Evolutionary conservation across 306 rosid genomes (phyloP).

Genomic region (Malus sieversii): DNA sequence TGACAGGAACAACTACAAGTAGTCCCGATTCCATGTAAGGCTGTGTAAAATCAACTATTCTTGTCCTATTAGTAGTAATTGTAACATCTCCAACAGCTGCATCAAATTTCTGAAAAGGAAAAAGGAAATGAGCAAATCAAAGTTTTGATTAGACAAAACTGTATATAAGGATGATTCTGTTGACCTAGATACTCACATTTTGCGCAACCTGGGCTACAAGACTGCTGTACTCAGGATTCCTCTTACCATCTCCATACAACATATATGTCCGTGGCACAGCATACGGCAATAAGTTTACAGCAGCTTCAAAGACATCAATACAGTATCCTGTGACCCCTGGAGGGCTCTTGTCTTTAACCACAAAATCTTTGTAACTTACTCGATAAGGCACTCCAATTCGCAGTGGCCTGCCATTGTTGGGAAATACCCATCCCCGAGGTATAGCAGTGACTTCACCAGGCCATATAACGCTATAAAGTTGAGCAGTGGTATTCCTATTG

Average conservation of each 20-base stretch:
- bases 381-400: constrained; percentile 73
- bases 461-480: constrained; percentile 59
- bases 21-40: constrained; percentile 76
- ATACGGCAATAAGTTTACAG: constrained; percentile 66
- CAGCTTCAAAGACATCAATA: constrained; percentile 82
- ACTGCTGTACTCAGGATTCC: constrained; percentile 38
- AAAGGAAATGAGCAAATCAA: neutral
- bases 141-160: constrained; percentile 2
- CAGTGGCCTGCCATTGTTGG: constrained; percentile 75
- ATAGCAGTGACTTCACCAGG: constrained; percentile 48
- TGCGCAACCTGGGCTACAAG: constrained; percentile 49
- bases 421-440: constrained; percentile 91
- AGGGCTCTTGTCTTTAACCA: constrained; percentile 47
- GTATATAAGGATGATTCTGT: neutral
- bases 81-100: constrained; percentile 82
- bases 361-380: constrained; percentile 51
- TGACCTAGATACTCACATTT: constrained; percentile 57
- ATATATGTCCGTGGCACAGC: constrained; percentile 64
- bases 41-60: constrained; percentile 79
- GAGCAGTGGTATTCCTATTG: constrained; percentile 29
- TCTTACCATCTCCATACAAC: constrained; percentile 58
- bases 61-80: constrained; percentile 71
- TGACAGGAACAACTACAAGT: constrained; percentile 58
- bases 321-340: constrained; percentile 69
- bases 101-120: constrained; percentile 52